Conservation (phyloP, 257 asterid genomes). For the Solanum dulcamara region DNA sequence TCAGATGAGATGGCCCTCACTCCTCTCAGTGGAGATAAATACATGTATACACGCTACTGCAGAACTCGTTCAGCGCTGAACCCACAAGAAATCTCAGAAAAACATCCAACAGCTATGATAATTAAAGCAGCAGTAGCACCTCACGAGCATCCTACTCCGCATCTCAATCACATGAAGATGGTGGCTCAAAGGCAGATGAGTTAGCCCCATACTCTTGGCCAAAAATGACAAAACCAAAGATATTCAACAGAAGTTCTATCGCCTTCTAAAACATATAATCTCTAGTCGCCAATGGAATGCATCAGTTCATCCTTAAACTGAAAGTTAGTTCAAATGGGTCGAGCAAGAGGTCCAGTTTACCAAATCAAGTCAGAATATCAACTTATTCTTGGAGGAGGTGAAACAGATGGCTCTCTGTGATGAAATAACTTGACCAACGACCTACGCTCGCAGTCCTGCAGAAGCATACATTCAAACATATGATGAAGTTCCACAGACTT, state of each 20-base stretch:
- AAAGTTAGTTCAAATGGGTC: background rate
- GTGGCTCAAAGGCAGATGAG: background rate
- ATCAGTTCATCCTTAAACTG: background rate
- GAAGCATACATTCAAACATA: background rate
- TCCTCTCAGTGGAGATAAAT: background rate
- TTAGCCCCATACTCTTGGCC: background rate
- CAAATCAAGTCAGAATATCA: background rate
- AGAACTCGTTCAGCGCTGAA: background rate
- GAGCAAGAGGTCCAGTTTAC: background rate
- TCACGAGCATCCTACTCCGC: background rate
- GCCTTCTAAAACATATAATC: background rate
- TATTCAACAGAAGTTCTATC: background rate
- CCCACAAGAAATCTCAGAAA: background rate
- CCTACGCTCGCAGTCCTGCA: constrained; percentile 41
- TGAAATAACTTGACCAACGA: constrained; percentile 32
- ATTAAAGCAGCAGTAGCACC: background rate
- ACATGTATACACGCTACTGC: background rate
- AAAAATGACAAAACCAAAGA: background rate
- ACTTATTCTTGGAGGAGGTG: constrained; percentile 4
- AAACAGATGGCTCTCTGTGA: constrained; percentile 15
- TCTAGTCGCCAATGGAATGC: background rate
- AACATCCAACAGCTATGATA: background rate
- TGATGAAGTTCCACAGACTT: background rate
- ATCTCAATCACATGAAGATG: background rate
- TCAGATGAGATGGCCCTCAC: background rate